Percentiles rank a stretch among this genome's conserved stretches.
phyloP scores from a whole-genome alignment of 768 basidiomycete genomes.

The Tricholoma sp. region DNA sequence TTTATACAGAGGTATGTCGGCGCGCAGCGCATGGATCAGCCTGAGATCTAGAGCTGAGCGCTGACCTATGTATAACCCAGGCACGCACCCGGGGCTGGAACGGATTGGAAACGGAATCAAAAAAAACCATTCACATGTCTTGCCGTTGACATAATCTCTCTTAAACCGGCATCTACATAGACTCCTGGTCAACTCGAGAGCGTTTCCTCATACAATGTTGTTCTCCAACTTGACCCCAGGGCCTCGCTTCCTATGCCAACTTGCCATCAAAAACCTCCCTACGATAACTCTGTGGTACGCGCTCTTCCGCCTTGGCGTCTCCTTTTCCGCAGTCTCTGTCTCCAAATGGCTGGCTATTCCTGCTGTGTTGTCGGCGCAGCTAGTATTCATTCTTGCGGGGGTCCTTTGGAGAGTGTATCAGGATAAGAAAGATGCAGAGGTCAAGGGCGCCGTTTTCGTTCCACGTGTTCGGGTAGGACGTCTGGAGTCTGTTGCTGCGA shows the following conservation, averaged over 20 bases:
- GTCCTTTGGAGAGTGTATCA: not conserved
- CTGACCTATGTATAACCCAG: too few relatives aligned
- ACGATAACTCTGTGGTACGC: not conserved
- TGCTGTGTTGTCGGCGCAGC: not conserved
- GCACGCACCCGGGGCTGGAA: too few relatives aligned
- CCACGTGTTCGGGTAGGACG: slow-evolving; percentile 19
- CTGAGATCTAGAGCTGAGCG: too few relatives aligned
- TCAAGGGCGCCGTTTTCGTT: slow-evolving; percentile 25
- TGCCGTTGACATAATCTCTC: too few relatives aligned
- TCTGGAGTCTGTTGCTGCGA: slow-evolving; percentile 13
- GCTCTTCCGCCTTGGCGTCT: not conserved
- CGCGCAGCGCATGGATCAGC: too few relatives aligned
- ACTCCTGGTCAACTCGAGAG: too few relatives aligned
- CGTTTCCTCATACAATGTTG: too few relatives aligned
- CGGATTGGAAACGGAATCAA: too few relatives aligned
- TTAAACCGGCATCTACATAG: too few relatives aligned
- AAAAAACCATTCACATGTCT: too few relatives aligned
- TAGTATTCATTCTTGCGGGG: not conserved
- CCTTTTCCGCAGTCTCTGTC: not conserved
- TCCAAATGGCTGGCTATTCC: not conserved
- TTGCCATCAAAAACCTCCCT: not conserved
- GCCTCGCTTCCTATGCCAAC: not conserved
- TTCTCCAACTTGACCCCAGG: not conserved
- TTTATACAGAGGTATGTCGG: too few relatives aligned
- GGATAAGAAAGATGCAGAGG: slow-evolving; percentile 16